These are phyloP conservation scores for Sclerotinia spermophila DNA, from an alignment of 2,329 filamentous ascomycete genomes.

Conservation along the genomic window DNA sequence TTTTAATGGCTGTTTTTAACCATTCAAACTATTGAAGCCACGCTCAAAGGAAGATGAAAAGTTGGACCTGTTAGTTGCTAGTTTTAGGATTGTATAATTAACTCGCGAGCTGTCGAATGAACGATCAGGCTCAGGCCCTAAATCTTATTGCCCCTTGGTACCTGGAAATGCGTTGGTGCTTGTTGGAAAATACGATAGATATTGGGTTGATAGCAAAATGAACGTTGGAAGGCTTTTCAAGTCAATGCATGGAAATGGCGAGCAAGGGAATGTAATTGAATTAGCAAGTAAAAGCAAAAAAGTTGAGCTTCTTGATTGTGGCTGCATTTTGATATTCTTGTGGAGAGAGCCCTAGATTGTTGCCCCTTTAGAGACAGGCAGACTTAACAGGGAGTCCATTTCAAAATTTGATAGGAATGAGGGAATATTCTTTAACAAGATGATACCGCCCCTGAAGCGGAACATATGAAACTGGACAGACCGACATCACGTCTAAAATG, in stretches of 20 bases:
- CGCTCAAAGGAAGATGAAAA: background rate
- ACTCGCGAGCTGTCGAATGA: background rate
- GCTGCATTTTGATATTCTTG: background rate
- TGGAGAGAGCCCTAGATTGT: background rate
- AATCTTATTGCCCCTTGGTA: conserved; percentile 5
- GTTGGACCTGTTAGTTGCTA: background rate
- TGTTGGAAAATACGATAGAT: background rate
- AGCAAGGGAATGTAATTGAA: background rate
- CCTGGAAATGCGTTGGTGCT: background rate
- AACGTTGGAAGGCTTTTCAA: background rate
- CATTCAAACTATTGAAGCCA: conserved; percentile 18
- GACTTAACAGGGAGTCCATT: background rate
- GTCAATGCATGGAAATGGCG: background rate
- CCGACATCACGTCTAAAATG: background rate
- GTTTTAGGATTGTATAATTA: background rate
- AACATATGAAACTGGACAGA: background rate
- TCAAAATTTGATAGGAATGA: background rate
- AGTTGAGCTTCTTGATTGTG: background rate
- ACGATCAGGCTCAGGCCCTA: background rate
- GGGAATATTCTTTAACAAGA: background rate
- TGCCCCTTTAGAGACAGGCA: background rate
- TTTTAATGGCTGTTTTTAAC: background rate
- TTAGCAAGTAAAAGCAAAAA: background rate
- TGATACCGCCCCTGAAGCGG: background rate
- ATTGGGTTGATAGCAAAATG: background rate